Conservation (phyloP, 768 basidiomycete species). For the Coprinopsis strossmayeri region DNA sequence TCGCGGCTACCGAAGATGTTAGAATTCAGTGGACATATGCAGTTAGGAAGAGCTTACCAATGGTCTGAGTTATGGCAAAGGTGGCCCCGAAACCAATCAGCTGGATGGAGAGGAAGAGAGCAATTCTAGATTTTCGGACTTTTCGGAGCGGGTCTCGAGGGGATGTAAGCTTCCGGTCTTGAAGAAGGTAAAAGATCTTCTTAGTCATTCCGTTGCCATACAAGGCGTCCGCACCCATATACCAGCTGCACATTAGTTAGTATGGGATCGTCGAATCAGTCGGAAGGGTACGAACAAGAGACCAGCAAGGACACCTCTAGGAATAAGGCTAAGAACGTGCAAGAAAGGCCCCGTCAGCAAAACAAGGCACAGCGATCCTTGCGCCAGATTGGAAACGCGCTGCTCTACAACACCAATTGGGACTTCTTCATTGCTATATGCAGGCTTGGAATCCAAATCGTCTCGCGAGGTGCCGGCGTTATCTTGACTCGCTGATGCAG, state of each 20-base stretch:
- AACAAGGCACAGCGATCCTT: conserved; percentile 74
- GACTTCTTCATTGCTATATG: conserved; percentile 31
- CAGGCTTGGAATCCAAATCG: not conserved
- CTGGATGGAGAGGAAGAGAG: conserved; percentile 69
- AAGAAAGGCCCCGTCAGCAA: conserved; percentile 79
- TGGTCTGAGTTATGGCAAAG: conserved; percentile 87
- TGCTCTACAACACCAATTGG: conserved; percentile 84
- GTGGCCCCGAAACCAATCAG: conserved; percentile 82
- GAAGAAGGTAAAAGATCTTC: conserved; percentile 74
- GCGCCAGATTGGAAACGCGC: conserved; percentile 84
- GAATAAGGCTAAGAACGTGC: conserved; percentile 72
- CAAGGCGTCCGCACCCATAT: conserved; percentile 84
- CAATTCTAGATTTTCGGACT: conserved; percentile 69
- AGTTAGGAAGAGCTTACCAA: conserved; percentile 40
- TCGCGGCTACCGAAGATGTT: conserved; percentile 58
- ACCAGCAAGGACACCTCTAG: conserved; percentile 76
- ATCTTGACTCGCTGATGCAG: conserved; percentile 8
- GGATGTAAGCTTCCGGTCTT: conserved; percentile 60
- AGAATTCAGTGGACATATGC: not conserved
- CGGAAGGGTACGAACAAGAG: conserved; percentile 56
- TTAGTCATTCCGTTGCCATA: conserved; percentile 76
- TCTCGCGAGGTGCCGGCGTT: conserved; percentile 9
- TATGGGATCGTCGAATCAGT: not conserved
- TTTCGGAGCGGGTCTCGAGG: conserved; percentile 62
- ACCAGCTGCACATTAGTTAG: no score